Evolutionary conservation across 2,329 filamentous ascomycete genomes (phyloP).

Genomic region (Pseudogymnoascus sp.): DNA sequence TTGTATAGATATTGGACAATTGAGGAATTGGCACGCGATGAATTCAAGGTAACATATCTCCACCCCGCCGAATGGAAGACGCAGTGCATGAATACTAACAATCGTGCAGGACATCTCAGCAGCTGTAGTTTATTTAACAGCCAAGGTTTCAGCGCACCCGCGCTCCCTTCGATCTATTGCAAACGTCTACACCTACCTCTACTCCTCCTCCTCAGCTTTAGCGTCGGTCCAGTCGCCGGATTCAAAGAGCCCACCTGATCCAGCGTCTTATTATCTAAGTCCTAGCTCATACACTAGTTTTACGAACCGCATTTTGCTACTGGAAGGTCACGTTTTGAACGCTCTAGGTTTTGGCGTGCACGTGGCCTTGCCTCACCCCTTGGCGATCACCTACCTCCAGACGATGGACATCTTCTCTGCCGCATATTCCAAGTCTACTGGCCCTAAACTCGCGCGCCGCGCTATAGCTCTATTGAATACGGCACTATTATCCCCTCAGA

Average conservation of each 20-base stretch:
- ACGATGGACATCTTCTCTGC: slow-evolving; percentile 60
- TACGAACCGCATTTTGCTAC: slow-evolving; percentile 55
- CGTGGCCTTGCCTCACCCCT: slow-evolving; percentile 73
- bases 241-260: slow-evolving; percentile 26
- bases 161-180: slow-evolving; percentile 71
- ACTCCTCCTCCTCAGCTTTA: slow-evolving; percentile 46
- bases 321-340: slow-evolving; percentile 69
- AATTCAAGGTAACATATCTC: slow-evolving; percentile 34
- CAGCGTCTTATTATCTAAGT: slow-evolving; percentile 57
- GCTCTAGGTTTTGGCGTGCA: slow-evolving; percentile 75
- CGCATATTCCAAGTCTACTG: slow-evolving; percentile 24
- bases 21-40: slow-evolving; percentile 44
- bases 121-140: slow-evolving; percentile 68
- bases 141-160: slow-evolving; percentile 73
- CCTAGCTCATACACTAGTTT: slow-evolving; percentile 62
- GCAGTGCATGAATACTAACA: slow-evolving; percentile 9
- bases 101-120: slow-evolving; percentile 64
- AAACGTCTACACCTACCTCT: slow-evolving; percentile 77
- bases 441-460: slow-evolving; percentile 49
- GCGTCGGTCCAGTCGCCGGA: slow-evolving; percentile 12
- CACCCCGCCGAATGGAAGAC: not conserved
- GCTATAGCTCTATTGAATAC: slow-evolving; percentile 77
- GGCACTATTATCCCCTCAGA: slow-evolving; percentile 74
- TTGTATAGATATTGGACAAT: slow-evolving; percentile 71
- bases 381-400: slow-evolving; percentile 88